Conservation (phyloP, 257 asterid species). For the Thymus quinquecostatus region DNA sequence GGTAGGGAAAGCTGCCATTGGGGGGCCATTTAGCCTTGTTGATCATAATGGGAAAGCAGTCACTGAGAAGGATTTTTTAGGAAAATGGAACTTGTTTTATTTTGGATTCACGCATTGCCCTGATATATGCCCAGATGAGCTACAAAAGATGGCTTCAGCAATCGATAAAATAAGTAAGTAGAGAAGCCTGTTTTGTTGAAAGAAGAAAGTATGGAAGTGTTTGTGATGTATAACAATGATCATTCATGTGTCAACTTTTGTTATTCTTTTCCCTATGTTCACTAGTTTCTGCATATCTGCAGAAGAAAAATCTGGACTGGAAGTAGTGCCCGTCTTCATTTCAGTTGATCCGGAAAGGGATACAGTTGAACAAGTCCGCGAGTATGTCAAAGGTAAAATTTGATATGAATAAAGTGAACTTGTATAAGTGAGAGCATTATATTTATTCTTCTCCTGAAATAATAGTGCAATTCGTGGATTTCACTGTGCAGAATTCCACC, state of each 20-base stretch:
- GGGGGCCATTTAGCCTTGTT: constrained; percentile 88
- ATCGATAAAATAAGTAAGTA: constrained; percentile 87
- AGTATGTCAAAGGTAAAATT: constrained; percentile 78
- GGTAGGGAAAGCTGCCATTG: constrained; percentile 85
- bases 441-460: neutral
- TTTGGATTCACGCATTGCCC: constrained; percentile 99
- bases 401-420: constrained; percentile 16
- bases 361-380: constrained; percentile 84
- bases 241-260: neutral
- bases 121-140: constrained; percentile 97
- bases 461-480: constrained; percentile 5
- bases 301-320: constrained; percentile 77
- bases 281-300: constrained; percentile 23
- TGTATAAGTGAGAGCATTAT: constrained; percentile 3
- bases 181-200: neutral
- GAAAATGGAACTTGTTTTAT: constrained; percentile 81
- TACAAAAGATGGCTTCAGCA: constrained; percentile 82
- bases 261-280: too few relatives aligned
- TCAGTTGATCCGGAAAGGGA: constrained; percentile 98
- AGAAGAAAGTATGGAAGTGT: neutral
- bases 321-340: constrained; percentile 85
- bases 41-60: constrained; percentile 88
- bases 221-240: neutral
- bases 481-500: constrained; percentile 74
- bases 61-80: constrained; percentile 75